Conservation (phyloP, 1,284 basidiomycete species). For the Porodaedalea pini region DNA sequence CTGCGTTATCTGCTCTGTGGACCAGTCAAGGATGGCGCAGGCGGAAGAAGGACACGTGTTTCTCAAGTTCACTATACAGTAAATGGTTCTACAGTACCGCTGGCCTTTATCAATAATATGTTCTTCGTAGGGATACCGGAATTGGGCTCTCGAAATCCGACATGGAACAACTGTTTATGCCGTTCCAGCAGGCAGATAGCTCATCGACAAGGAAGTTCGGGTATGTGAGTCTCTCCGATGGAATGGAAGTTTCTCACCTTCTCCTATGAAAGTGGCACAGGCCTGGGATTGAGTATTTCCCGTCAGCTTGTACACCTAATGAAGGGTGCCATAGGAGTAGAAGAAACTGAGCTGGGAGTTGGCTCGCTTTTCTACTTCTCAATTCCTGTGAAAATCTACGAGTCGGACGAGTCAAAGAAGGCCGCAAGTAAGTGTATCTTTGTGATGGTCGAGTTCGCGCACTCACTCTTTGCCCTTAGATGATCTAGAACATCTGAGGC, state of each 20-base stretch:
- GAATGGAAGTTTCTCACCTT: background rate
- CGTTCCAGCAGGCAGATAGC: conserved; percentile 73
- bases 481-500: conserved; percentile 45
- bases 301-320: conserved; percentile 69
- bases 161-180: conserved; percentile 61
- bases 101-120: background rate
- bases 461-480: conserved; percentile 22
- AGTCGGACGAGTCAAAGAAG: conserved; percentile 48
- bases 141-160: conserved; percentile 63
- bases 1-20: conserved; percentile 54
- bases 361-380: conserved; percentile 71
- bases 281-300: conserved; percentile 66
- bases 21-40: conserved; percentile 29
- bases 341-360: conserved; percentile 52
- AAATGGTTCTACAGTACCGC: conserved; percentile 23
- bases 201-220: conserved; percentile 70
- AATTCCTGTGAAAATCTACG: conserved; percentile 56
- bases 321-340: conserved; percentile 64
- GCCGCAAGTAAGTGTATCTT: conserved; percentile 11
- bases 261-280: conserved; percentile 9
- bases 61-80: conserved; percentile 65
- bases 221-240: background rate
- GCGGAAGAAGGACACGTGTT: conserved; percentile 39
- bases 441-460: conserved; percentile 29
- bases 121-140: conserved; percentile 42